Conservation (phyloP, 352 stramenopile species). For the Globisporangium orthogonon region DNA sequence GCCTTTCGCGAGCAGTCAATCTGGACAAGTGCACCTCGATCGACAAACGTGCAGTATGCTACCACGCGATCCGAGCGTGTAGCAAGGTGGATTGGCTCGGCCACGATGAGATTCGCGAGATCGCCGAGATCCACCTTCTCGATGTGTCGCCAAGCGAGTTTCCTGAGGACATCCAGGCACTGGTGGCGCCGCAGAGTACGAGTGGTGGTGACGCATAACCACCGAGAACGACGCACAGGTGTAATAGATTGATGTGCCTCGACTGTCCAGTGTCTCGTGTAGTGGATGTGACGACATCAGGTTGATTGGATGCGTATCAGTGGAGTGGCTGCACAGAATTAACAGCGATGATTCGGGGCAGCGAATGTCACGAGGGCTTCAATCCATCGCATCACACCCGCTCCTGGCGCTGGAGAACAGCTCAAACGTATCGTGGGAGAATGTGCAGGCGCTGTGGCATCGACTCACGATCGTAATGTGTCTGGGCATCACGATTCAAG, state of each 20-base stretch:
- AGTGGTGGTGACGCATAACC: neutral
- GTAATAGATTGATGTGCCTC: too few species aligned
- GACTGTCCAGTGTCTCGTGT: too few species aligned
- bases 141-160: neutral
- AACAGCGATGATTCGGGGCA: too few species aligned
- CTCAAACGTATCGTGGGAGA: constrained; percentile 30
- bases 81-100: constrained; percentile 8
- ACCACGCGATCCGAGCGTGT: constrained; percentile 5
- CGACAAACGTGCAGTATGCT: constrained; percentile 1
- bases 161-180: constrained; percentile 1
- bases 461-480: constrained; percentile 26
- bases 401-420: constrained; percentile 15
- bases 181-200: neutral
- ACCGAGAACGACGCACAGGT: neutral
- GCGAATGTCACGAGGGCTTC: too few species aligned
- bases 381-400: too few species aligned
- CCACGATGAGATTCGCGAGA: neutral
- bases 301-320: too few species aligned
- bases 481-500: constrained; percentile 15
- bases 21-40: neutral
- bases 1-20: constrained; percentile 1
- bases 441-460: constrained; percentile 35
- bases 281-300: too few species aligned
- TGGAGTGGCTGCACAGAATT: too few species aligned
- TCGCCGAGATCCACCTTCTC: neutral